Base-by-base conservation (phyloP, 1,284 basidiomycete genomes). In the Bondarzewia mesenterica region DNA sequence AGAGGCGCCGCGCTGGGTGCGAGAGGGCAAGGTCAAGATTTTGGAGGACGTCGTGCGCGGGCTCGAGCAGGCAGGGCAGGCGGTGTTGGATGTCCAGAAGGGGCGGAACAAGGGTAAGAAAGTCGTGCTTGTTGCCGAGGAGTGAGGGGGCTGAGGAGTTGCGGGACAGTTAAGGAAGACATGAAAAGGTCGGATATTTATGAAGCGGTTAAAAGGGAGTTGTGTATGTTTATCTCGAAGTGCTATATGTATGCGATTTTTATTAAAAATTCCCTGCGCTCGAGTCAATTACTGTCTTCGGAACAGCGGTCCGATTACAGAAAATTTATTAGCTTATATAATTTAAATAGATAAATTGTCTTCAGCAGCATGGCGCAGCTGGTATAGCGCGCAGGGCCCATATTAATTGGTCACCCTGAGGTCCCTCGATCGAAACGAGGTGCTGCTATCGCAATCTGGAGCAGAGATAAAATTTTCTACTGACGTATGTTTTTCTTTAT, bases 51-150 rank as follows among this genome's bases (percentile, higher is more conserved):
- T 78, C 1, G 68, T 62, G 23, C 62, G 70, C 0, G 76, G 78
- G 0, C 57, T 85, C 47, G 74, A 79, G 10, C 66, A 66, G 22
- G 74, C 72, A 15, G 75, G 76, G 0, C 68, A 78, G 14, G 77
- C 68, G 0, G 58, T 85, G 27, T 52, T 73, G 26, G 75, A 72
- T 38, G 71, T 83, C 7, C 76, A 74, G 58, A 70, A 67, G 40
- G 83, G 82, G 0, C 63, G 62, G 49, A 85, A 84, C 58, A 70
- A 65, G 18, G 83, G 74, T 1, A 85, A 85, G 64, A 71, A 69
- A 12, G 70, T 80, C 3, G 60, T 80, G 18, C 56, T 70, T 35
- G 74, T 82, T 15, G 70, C 71, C 0, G 66, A 74, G 36, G 65
- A 70, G 29, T 67, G 58, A 52, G n/a, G n/a, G n/a, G n/a, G n/a